Percentiles rank a stretch among this genome's conserved stretches.
phyloP scores from a whole-genome alignment of 108 stramenopile species.

The Nitzschia inconspicua region DNA sequence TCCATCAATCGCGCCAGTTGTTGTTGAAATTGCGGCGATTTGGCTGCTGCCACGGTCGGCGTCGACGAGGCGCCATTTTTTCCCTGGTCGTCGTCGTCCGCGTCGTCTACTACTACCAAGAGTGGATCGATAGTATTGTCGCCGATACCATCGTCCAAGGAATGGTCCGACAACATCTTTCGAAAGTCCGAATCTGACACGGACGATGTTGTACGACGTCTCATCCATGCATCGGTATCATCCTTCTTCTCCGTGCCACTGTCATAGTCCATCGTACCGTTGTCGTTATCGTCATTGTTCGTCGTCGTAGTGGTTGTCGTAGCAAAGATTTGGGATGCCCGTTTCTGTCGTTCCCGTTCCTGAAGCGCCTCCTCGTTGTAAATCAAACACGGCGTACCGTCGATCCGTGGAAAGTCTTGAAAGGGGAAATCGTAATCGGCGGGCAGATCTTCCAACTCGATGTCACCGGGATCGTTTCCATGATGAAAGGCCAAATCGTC shows the following conservation, averaged over 20 bases:
- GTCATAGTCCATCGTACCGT: not conserved
- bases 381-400: conserved; percentile 68
- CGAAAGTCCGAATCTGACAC: conserved; percentile 22
- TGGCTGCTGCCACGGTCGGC: not conserved
- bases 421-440: conserved; percentile 46
- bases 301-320: conserved; percentile 12
- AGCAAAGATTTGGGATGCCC: not conserved
- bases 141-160: not conserved
- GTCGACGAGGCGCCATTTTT: not conserved
- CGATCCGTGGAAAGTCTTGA: conserved; percentile 58
- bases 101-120: no score
- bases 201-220: not conserved
- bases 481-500: no score
- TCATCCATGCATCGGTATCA: not conserved
- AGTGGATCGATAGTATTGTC: no score
- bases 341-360: conserved; percentile 7
- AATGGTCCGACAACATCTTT: conserved; percentile 22
- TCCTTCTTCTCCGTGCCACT: not conserved
- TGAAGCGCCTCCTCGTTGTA: conserved; percentile 20
- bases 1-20: conserved; percentile 20
- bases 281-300: not conserved
- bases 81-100: not conserved
- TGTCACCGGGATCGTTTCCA: no score
- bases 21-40: conserved; percentile 20
- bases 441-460: conserved; percentile 22